Base-by-base conservation (phyloP, 179 eudicot species). In the Spinacia oleracea region DNA sequence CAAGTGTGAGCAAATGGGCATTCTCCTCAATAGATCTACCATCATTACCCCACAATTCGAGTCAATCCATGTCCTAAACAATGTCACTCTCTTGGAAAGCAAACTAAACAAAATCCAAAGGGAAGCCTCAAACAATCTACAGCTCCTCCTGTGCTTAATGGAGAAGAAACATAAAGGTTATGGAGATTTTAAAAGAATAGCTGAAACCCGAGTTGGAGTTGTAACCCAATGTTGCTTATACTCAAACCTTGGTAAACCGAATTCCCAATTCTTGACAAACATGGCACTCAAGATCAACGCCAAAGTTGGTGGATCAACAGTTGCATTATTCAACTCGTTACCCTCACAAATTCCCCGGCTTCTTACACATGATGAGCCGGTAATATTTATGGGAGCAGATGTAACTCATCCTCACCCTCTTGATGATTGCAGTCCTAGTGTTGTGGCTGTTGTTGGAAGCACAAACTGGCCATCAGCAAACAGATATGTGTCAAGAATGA, bases 131-230 rank as follows among this genome's bases (percentile, higher is more conserved):
- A 86, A 87, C 81, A 87, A 85, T 45, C 89, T 95, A 53, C 95
- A 95, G 70, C 92, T 95, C 14, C 92, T 95, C 16, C 73, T 95
- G 25, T 91, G 97, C 64, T 77, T 93, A 18, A 95, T 95, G 98
- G 98, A 95, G 90, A 91, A 87, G 82, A 93, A 88, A 73, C 98
- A 95, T 82, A 93, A 89, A 85, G 98, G 98, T 55, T 95, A 95
- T 72, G 97, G 84, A 12, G 97, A 95, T 81, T 85, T 95, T 79
- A 95, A 95, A 86, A 84, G 98, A 64, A 93, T 95, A 20, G 92
- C 97, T 9, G 98, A 95, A 75, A 95, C 98, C 4, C 79, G 91
- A 55, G 86, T 95, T 23, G 98, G 98, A 1, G 86, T 95, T 21
- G 77, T 95, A 31, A 93, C 91, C 80, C 98, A 95, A 73, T 95